A percentile compares a stretch with the other conserved stretches of the same genome.
phyloP scores from a whole-genome alignment of 495 filamentous ascomycete genomes.

The Aspergillus avenaceus region DNA sequence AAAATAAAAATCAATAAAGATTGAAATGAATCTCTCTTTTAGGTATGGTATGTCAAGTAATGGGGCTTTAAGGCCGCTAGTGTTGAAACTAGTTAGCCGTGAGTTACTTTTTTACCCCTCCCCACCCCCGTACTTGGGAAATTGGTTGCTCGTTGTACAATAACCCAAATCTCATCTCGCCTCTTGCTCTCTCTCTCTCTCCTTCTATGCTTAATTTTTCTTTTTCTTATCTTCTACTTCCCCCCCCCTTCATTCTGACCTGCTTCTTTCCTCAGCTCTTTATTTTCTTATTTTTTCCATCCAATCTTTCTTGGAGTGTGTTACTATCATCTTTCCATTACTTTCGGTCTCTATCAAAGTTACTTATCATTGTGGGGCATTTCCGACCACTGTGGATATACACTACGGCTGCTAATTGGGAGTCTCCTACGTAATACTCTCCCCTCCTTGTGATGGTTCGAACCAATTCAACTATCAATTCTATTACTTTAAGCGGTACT shows the following conservation, averaged over 20 bases:
- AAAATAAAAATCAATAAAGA: background rate
- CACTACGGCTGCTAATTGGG: background rate
- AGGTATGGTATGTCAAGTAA: too few relatives aligned
- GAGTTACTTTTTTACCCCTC: constrained; percentile 17
- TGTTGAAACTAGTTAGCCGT: constrained; percentile 2
- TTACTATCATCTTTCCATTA: background rate
- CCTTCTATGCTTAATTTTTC: constrained; percentile 6
- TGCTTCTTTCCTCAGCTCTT: background rate
- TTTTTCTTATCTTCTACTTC: background rate
- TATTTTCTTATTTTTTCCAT: background rate
- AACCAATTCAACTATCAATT: background rate
- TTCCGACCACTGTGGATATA: constrained; percentile 1
- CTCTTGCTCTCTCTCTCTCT: constrained; percentile 10
- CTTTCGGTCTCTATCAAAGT: background rate
- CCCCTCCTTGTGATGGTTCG: background rate
- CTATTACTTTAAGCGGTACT: background rate
- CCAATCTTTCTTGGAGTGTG: background rate
- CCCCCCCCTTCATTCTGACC: background rate
- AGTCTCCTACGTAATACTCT: constrained; percentile 5
- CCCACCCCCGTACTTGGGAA: constrained; percentile 19
- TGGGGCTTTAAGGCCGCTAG: constrained; percentile 6
- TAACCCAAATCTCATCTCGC: background rate
- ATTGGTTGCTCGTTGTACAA: background rate
- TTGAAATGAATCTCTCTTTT: background rate
- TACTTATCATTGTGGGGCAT: constrained; percentile 11